Evolutionary conservation across 805 yeast species (phyloP).

Genomic region (Tanozyma kutaoensis): DNA sequence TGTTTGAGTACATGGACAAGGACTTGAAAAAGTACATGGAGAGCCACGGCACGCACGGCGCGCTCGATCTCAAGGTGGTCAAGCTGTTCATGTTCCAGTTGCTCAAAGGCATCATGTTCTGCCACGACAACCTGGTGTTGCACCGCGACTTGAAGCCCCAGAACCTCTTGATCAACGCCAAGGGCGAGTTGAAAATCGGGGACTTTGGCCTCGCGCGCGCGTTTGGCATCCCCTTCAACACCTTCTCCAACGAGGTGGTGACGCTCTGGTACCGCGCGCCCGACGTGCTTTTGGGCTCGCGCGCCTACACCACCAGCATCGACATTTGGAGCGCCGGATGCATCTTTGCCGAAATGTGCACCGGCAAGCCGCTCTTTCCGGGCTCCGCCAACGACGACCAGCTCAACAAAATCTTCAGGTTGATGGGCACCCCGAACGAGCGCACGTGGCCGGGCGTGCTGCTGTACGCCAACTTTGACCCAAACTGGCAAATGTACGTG

Average conservation of each 20-base stretch:
- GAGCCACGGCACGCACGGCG: conserved; percentile 61
- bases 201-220: conserved; percentile 97
- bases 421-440: conserved; percentile 96
- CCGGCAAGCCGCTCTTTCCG: conserved; percentile 94
- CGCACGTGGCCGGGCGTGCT: conserved; percentile 96
- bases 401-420: conserved; percentile 76
- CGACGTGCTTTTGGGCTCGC: conserved; percentile 86
- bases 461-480: conserved; percentile 73
- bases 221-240: conserved; percentile 94
- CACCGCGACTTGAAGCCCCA: conserved; percentile 92
- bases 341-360: conserved; percentile 94
- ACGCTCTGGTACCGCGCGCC: conserved; percentile 98
- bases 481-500: conserved; percentile 72
- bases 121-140: conserved; percentile 75
- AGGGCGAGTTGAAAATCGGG: conserved; percentile 88
- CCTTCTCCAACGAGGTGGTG: conserved; percentile 94
- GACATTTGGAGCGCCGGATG: conserved; percentile 99
- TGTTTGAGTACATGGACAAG: conserved; percentile 86
- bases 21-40: conserved; percentile 96
- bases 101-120: conserved; percentile 76
- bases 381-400: conserved; percentile 96
- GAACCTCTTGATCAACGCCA: conserved; percentile 73
- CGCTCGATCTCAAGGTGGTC: conserved; percentile 57
- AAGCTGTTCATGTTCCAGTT: conserved; percentile 92
- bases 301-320: conserved; percentile 92